These are phyloP conservation scores for Caloboletus firmus DNA, from an alignment of 1,284 basidiomycete genomes.

Conservation along the genomic window DNA sequence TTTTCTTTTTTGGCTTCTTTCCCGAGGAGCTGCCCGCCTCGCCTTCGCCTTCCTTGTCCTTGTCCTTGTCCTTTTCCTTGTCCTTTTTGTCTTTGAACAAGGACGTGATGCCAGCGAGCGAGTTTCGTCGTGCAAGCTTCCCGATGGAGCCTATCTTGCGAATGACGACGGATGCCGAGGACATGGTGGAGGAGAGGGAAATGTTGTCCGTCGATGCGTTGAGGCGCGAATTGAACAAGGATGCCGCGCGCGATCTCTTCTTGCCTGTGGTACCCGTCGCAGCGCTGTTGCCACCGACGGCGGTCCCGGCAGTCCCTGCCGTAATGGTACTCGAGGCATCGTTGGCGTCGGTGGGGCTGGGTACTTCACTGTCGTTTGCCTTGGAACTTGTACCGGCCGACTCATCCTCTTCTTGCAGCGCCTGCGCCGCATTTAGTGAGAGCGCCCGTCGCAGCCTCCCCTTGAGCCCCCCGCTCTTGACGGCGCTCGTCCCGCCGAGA, in stretches of 20 bases:
- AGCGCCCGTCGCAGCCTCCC: constrained; percentile 74
- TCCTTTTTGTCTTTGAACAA: constrained; percentile 91
- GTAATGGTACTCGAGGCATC: constrained; percentile 32
- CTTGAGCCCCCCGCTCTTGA: constrained; percentile 68
- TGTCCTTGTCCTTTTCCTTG: constrained; percentile 44
- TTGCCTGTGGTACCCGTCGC: constrained; percentile 47
- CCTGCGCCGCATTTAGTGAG: constrained; percentile 59
- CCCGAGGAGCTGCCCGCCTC: constrained; percentile 41
- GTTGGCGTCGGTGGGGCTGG: constrained; percentile 28
- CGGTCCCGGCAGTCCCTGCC: constrained; percentile 9
- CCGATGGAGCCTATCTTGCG: constrained; percentile 94
- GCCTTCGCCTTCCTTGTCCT: constrained; percentile 49
- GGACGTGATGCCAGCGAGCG: constrained; percentile 89
- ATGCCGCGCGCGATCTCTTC: constrained; percentile 68
- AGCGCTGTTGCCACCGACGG: constrained; percentile 14
- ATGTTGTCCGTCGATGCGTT: constrained; percentile 98
- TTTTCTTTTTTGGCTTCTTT: constrained; percentile 49
- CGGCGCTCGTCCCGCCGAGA: constrained; percentile 36
- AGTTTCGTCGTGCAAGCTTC: constrained; percentile 88
- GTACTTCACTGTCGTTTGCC: constrained; percentile 19
- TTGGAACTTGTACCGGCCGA: constrained; percentile 29
- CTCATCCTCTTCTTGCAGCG: constrained; percentile 59
- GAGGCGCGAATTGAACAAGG: constrained; percentile 85
- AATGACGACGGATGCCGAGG: constrained; percentile 95
- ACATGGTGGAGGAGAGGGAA: constrained; percentile 94